These are phyloP conservation scores for Ceratobasidium sp. DNA, from an alignment of 1,284 basidiomycete genomes.

Conservation along the genomic window DNA sequence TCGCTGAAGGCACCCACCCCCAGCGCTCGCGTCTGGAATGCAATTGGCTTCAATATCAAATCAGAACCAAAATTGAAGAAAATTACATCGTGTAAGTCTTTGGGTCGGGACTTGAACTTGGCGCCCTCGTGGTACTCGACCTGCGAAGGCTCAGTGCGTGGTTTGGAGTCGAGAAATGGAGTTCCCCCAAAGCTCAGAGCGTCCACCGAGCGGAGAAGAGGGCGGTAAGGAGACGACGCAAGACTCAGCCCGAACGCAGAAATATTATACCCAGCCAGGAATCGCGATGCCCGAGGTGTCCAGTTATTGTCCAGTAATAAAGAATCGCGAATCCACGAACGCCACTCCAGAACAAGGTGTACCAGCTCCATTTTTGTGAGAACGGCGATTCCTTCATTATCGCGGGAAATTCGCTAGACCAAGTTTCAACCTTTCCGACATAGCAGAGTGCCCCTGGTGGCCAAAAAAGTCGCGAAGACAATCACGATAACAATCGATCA, in stretches of 20 bases:
- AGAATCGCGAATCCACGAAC: background rate
- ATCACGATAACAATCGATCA: background rate
- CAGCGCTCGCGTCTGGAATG: background rate
- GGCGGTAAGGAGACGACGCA: background rate
- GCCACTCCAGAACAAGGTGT: background rate
- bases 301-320: background rate
- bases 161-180: background rate
- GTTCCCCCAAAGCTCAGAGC: background rate
- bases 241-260: background rate
- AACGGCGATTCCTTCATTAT: background rate
- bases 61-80: too few relatives aligned
- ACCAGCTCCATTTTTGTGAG: background rate
- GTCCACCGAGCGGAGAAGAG: background rate
- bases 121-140: too few relatives aligned
- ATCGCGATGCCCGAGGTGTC: slow-evolving; percentile 1
- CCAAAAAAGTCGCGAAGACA: background rate
- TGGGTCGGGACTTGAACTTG: background rate
- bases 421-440: background rate
- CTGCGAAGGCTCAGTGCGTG: background rate
- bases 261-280: background rate
- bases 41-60: too few relatives aligned
- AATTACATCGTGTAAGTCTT: too few relatives aligned
- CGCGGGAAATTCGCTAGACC: background rate
- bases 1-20: background rate
- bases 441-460: background rate